These are phyloP conservation scores for Lactarius psammicola DNA, from an alignment of 768 basidiomycete genomes.

Conservation along the genomic window DNA sequence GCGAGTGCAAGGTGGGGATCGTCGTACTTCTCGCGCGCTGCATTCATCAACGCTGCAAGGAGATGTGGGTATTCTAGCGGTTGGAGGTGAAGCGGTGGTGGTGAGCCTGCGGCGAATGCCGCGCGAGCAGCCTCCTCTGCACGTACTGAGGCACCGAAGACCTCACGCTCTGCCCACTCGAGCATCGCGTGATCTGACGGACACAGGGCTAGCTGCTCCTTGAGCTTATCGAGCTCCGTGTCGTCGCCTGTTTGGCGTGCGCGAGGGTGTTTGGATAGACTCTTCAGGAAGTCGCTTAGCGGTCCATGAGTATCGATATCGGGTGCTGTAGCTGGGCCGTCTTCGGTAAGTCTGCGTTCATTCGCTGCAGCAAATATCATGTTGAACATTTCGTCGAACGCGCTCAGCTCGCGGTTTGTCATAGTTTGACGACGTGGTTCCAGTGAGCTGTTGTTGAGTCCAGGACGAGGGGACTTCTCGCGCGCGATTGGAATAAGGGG, in stretches of 20 bases:
- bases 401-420: constrained; percentile 63
- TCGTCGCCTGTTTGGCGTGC: constrained; percentile 7
- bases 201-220: constrained; percentile 71
- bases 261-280: constrained; percentile 49
- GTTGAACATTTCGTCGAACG: constrained; percentile 73
- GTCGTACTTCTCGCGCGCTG: constrained; percentile 72
- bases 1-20: constrained; percentile 81
- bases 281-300: constrained; percentile 47
- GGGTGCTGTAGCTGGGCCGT: background rate
- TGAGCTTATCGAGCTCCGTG: constrained; percentile 61
- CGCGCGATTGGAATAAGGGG: constrained; percentile 25
- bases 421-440: constrained; percentile 51
- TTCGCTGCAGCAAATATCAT: constrained; percentile 57
- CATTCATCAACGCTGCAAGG: constrained; percentile 72
- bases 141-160: constrained; percentile 59
- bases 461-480: constrained; percentile 9
- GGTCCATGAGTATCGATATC: constrained; percentile 23
- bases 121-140: constrained; percentile 49
- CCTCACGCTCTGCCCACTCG: constrained; percentile 65
- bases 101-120: constrained; percentile 36
- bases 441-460: constrained; percentile 11
- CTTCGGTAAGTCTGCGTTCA: constrained; percentile 34
- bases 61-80: constrained; percentile 70
- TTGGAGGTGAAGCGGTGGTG: constrained; percentile 39
- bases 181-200: constrained; percentile 67